These are phyloP conservation scores for Priceomyces melissophilus DNA, from an alignment of 805 yeast genomes.

Conservation along the genomic window DNA sequence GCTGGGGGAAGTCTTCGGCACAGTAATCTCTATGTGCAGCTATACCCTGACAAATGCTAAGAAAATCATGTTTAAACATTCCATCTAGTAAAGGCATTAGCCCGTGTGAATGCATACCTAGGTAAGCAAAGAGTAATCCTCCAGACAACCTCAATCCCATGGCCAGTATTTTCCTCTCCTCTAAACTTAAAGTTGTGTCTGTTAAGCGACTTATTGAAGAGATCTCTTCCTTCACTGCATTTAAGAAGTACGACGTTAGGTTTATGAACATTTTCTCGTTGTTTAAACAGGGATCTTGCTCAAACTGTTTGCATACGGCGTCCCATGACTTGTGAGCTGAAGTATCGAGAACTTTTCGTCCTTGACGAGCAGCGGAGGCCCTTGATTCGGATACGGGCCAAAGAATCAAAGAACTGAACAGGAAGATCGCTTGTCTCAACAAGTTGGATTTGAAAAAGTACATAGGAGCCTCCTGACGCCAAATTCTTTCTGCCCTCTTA, in stretches of 20 bases:
- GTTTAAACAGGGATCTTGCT: too few relatives aligned
- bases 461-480: constrained; percentile 24
- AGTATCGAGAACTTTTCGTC: too few relatives aligned
- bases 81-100: constrained; percentile 23
- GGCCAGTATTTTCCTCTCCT: constrained; percentile 1
- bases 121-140: constrained; percentile 22
- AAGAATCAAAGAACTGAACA: constrained; percentile 10
- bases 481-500: constrained; percentile 17
- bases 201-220: neutral
- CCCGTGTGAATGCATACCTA: constrained; percentile 30
- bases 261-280: neutral
- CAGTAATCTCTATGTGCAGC: constrained; percentile 1
- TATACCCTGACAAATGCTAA: constrained; percentile 14
- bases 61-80: constrained; percentile 18
- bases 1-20: neutral
- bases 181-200: too few relatives aligned
- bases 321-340: too few relatives aligned
- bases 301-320: too few relatives aligned
- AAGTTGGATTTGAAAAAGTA: constrained; percentile 21
- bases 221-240: neutral
- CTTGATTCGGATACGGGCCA: neutral
- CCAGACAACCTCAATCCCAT: constrained; percentile 18
- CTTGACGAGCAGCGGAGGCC: too few relatives aligned
- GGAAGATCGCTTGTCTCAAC: constrained; percentile 23
- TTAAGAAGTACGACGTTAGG: neutral